Evolutionary conservation across 352 stramenopile genomes (phyloP).

Genomic region (Plasmopara muralis): DNA sequence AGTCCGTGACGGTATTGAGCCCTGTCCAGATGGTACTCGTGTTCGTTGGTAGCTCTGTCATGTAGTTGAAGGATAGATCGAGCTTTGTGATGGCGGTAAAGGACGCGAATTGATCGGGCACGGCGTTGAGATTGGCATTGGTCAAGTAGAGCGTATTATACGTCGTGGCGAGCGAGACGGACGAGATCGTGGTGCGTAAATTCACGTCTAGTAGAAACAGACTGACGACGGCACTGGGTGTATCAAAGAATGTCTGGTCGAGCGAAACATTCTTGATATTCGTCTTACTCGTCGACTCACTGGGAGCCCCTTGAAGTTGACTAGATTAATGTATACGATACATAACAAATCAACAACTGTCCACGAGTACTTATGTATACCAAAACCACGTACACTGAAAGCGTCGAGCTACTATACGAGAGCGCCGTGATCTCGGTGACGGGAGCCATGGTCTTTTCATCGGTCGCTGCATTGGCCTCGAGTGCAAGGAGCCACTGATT

Average conservation of each 20-base stretch:
- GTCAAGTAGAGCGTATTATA: conserved; percentile 30
- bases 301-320: conserved; percentile 27
- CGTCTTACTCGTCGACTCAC: conserved; percentile 24
- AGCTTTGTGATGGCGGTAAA: conserved; percentile 27
- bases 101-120: conserved; percentile 32
- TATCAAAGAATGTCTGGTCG: conserved; percentile 52
- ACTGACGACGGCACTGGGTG: conserved; percentile 23
- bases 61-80: conserved; percentile 47
- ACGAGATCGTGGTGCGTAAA: conserved; percentile 27
- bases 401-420: conserved; percentile 21
- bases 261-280: conserved; percentile 41
- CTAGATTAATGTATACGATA: conserved; percentile 10
- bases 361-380: conserved; percentile 1
- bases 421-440: conserved; percentile 45
- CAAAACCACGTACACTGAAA: conserved; percentile 38
- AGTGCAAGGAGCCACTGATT: conserved; percentile 34
- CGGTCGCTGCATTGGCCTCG: conserved; percentile 17
- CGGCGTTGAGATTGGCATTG: conserved; percentile 41
- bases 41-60: conserved; percentile 33
- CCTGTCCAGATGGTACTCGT: conserved; percentile 25
- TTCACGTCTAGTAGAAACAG: conserved; percentile 37
- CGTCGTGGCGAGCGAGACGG: conserved; percentile 22
- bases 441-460: conserved; percentile 31
- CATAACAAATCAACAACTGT: conserved; percentile 6
- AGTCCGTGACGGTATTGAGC: conserved; percentile 27